phyloP scores from a whole-genome alignment of 129 eudicot species.

The Artemisia annua region DNA sequence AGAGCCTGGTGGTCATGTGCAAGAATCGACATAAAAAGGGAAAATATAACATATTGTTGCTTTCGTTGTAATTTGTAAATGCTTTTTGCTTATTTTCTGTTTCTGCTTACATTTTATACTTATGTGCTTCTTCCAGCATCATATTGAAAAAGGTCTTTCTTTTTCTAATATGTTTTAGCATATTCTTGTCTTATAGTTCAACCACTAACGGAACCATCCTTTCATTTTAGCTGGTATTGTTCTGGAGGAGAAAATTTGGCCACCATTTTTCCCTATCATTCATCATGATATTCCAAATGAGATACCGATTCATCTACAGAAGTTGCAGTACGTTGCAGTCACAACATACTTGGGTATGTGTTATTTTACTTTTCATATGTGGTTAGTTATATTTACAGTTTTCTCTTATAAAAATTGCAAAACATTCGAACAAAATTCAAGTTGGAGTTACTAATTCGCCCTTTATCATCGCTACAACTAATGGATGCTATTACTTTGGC shows the following conservation, averaged over 20 bases:
- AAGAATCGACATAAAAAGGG: too few relatives aligned
- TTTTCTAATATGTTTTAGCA: neutral
- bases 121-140: neutral
- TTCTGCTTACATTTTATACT: too few relatives aligned
- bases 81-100: too few relatives aligned
- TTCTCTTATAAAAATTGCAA: neutral
- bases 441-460: neutral
- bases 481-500: too few relatives aligned
- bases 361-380: neutral
- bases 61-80: too few relatives aligned
- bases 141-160: neutral
- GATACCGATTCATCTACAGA: slow-evolving; percentile 94
- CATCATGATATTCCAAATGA: slow-evolving; percentile 97
- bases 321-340: slow-evolving; percentile 85
- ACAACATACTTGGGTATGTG: slow-evolving; percentile 81
- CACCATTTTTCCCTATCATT: slow-evolving; percentile 92
- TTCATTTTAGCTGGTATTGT: slow-evolving; percentile 89
- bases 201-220: slow-evolving; percentile 18
- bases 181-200: neutral
- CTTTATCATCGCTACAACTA: neutral
- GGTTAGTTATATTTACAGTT: neutral
- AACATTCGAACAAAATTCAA: neutral
- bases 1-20: too few relatives aligned
- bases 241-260: slow-evolving; percentile 98
- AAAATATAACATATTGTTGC: too few relatives aligned